Evolutionary conservation across 768 basidiomycete genomes (phyloP), one percentile per base, ranked within the genome.

Genomic region (Lactarius hatsudake): DNA sequence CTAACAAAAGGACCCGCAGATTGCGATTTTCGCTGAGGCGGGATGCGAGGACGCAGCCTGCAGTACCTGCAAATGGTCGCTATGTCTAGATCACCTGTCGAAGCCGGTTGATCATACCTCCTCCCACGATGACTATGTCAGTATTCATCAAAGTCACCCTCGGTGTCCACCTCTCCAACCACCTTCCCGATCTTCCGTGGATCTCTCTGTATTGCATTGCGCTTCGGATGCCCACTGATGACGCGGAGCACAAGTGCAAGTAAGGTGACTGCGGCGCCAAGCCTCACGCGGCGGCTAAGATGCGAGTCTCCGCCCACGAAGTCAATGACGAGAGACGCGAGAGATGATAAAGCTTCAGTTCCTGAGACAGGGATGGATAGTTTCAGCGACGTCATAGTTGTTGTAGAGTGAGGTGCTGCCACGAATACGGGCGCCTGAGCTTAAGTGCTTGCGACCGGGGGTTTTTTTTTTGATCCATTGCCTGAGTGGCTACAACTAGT

Each of bases 31-130:
- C 87, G 7, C 80, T 82, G 10, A 89, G 74, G 18, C 87, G 80
- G 3, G 86, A 78, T 15, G 86, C 87, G 10, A 88, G 78, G 10
- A 83, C 86, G 71, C 86, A 87, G 13, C 87, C 87, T 2, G 86
- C 81, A 12, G 86, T 87, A 10, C 87, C 86, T 84, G 67, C 59
- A 23, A 69, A 55, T 20, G 7, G 26, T 26, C 55, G 32, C 3
- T 40, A 55, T 8, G 34, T 59, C 9, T 60, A n/a, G 18, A 34
- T 26, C 30, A 17, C 15, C 58, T 7, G 8, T 32, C 26, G 58
- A 59, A 64, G 40, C 13, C 1, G 15, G 34, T 30, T 53, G 51
- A 13, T n/a, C 40, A 63, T 74, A 77, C 78, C 78, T 63, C 79
- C 79, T 23, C 79, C 79, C 5, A 78, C 69, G 26, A 80, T 72